phyloP scores from a whole-genome alignment of 306 rosid genomes.

The Vachellia pachyceras region DNA sequence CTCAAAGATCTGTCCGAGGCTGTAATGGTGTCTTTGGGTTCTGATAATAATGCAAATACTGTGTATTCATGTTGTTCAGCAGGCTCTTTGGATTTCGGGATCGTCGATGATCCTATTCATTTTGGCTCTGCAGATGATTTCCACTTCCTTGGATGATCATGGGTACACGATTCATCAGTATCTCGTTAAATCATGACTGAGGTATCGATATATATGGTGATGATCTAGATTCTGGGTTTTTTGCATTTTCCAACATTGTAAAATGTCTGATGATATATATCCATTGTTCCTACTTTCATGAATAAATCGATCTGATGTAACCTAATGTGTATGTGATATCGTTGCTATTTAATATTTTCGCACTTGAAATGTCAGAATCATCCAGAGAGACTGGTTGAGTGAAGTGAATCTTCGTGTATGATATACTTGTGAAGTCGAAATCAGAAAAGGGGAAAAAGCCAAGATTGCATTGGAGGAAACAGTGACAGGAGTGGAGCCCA shows the following conservation, averaged over 20 bases:
- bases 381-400: neutral
- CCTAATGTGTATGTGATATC: neutral
- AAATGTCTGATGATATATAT: neutral
- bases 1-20: slow-evolving; percentile 55
- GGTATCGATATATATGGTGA: neutral
- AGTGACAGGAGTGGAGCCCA: neutral
- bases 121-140: slow-evolving; percentile 35
- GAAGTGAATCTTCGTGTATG: neutral
- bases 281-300: neutral
- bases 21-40: slow-evolving; percentile 22
- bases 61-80: slow-evolving; percentile 42
- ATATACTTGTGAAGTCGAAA: neutral
- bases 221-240: neutral
- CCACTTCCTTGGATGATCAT: slow-evolving; percentile 33
- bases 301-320: neutral
- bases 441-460: neutral
- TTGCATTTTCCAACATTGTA: neutral
- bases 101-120: slow-evolving; percentile 37
- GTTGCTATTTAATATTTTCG: too few species aligned
- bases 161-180: neutral
- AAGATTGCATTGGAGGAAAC: too few species aligned
- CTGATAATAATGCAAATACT: slow-evolving; percentile 26
- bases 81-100: slow-evolving; percentile 42
- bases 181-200: neutral
- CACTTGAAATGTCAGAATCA: too few species aligned